A percentile compares a stretch with the other conserved stretches of the same genome.
Evolutionary conservation across 1,284 basidiomycete species (phyloP).

Genomic region (Austroboletus niveus): DNA sequence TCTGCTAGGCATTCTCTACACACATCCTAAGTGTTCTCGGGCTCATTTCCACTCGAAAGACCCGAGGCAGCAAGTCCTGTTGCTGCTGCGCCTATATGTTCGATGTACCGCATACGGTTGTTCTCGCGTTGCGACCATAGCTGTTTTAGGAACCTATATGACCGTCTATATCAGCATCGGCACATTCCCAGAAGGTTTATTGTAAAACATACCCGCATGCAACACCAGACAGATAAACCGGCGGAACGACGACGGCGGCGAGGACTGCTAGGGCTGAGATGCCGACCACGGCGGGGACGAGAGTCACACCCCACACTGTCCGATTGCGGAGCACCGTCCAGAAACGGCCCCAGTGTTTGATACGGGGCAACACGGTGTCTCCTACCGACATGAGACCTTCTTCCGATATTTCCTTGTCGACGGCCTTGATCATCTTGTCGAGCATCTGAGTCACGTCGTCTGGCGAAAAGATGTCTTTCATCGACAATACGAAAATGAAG

Average conservation of each 20-base stretch:
- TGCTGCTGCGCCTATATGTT: too few relatives aligned
- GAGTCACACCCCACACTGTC: conserved; percentile 1
- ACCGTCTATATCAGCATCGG: conserved; percentile 6
- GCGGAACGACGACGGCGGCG: background rate
- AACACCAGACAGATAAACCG: conserved; percentile 14
- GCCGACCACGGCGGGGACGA: conserved; percentile 17
- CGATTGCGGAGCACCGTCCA: conserved; percentile 1
- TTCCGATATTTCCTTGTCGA: conserved; percentile 22
- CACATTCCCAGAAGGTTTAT: too few relatives aligned
- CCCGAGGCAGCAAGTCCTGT: background rate
- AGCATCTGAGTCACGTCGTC: conserved; percentile 21
- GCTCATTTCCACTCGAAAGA: background rate
- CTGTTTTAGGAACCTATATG: conserved; percentile 7
- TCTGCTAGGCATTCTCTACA: too few relatives aligned
- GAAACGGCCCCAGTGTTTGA: conserved; percentile 19
- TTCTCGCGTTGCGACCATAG: conserved; percentile 1
- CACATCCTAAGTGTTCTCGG: too few relatives aligned
- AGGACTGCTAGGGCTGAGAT: conserved; percentile 16
- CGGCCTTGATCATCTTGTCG: conserved; percentile 24
- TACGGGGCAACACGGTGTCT: conserved; percentile 16
- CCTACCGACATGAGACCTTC: conserved; percentile 21
- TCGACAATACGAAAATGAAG: background rate
- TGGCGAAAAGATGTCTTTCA: background rate
- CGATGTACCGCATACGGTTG: conserved; percentile 2
- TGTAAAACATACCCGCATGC: conserved; percentile 15